These are phyloP conservation scores for Ophiostoma populinum DNA, from an alignment of 2,329 filamentous ascomycete species.

Conservation along the genomic window DNA sequence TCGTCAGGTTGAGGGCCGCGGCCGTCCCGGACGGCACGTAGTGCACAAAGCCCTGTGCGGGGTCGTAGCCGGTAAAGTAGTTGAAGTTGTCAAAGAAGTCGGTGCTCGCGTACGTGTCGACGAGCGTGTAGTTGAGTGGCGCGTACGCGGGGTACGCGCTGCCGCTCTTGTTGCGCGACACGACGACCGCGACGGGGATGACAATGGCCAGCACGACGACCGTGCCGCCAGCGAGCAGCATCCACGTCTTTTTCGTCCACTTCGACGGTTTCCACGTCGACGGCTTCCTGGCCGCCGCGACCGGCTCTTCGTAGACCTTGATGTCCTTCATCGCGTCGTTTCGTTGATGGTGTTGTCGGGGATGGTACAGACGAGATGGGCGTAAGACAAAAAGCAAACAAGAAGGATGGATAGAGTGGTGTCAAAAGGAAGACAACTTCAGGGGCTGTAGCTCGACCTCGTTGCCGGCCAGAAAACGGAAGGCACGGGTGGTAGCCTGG, in stretches of 20 bases:
- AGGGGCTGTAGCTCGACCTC: too few species aligned
- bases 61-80: slow-evolving; percentile 33
- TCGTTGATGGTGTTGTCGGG: too few species aligned
- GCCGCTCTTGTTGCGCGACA: slow-evolving; percentile 18
- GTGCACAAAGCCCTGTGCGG: slow-evolving; percentile 33
- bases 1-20: slow-evolving; percentile 39
- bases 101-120: slow-evolving; percentile 31
- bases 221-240: slow-evolving; percentile 21
- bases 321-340: too few species aligned
- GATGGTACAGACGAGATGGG: too few species aligned
- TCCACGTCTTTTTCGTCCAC: slow-evolving; percentile 37
- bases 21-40: slow-evolving; percentile 30
- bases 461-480: too few species aligned
- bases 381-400: too few species aligned
- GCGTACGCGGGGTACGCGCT: slow-evolving; percentile 32
- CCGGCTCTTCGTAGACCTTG: too few species aligned
- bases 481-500: too few species aligned
- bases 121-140: slow-evolving; percentile 27
- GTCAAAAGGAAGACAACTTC: too few species aligned
- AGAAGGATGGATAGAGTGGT: too few species aligned
- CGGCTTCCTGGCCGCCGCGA: too few species aligned
- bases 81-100: slow-evolving; percentile 38
- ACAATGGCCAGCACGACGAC: slow-evolving; percentile 28
- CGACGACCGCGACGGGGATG: slow-evolving; percentile 26
- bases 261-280: slow-evolving; percentile 24